These are phyloP conservation scores for Thielaviopsis euricoi DNA, from an alignment of 2,329 filamentous ascomycete genomes.

Conservation along the genomic window DNA sequence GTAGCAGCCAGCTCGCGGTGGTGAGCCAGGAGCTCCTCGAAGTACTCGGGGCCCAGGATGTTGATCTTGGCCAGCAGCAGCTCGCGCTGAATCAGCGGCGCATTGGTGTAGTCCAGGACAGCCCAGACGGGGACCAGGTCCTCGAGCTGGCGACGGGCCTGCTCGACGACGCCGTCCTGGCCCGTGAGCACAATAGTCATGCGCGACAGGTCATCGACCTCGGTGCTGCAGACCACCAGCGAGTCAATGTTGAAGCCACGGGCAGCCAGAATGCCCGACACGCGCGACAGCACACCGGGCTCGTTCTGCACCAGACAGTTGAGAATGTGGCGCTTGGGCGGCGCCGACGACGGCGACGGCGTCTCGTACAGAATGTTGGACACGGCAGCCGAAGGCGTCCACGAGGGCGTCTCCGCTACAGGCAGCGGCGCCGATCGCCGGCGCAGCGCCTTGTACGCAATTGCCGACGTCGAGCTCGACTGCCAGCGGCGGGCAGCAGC, in stretches of 20 bases:
- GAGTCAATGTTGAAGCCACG: constrained; percentile 99
- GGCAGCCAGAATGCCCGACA: constrained; percentile 89
- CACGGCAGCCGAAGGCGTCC: constrained; percentile 87
- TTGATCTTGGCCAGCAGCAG: constrained; percentile 91
- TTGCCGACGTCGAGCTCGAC: constrained; percentile 71
- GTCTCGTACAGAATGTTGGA: constrained; percentile 99
- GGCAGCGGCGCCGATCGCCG: constrained; percentile 76
- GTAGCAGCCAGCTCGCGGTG: constrained; percentile 67
- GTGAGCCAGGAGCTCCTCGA: constrained; percentile 88
- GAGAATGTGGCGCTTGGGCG: constrained; percentile 86
- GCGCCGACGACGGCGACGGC: constrained; percentile 63
- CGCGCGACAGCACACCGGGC: constrained; percentile 87
- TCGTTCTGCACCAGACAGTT: constrained; percentile 99
- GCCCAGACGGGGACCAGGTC: constrained; percentile 97
- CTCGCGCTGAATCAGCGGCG: constrained; percentile 89
- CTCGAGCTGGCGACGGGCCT: constrained; percentile 86
- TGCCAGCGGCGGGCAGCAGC: constrained; percentile 15
- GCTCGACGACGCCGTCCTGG: constrained; percentile 93
- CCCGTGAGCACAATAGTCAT: constrained; percentile 98
- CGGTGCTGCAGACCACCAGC: constrained; percentile 91
- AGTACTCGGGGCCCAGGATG: constrained; percentile 93
- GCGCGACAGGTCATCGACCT: constrained; percentile 88
- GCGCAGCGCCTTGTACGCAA: constrained; percentile 94
- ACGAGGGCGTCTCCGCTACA: constrained; percentile 56
- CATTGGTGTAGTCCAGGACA: constrained; percentile 85